Evolutionary conservation across 352 stramenopile species (phyloP), one percentile per base, ranked within the genome.

Genomic region (Pythium insidiosum): DNA sequence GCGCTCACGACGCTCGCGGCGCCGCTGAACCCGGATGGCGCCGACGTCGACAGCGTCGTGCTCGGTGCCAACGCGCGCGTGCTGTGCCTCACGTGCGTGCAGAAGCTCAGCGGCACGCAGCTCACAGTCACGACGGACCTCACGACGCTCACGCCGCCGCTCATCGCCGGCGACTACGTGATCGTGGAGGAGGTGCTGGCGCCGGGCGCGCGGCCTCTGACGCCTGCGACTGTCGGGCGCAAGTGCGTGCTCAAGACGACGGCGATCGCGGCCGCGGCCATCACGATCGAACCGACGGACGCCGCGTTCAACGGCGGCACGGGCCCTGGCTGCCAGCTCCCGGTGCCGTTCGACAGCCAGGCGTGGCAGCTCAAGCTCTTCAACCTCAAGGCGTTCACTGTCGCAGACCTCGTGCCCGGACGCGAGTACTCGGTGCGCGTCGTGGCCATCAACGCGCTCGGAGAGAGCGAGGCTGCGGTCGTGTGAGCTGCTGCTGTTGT

Each of bases 371-470:
- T 86, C 37, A 84, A 75, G 46, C 55, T 44, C 5, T 87, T 88
- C 39, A 81, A 86, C 20, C 41, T 89, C n/a, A 60, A 69, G 1
- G 70, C 72, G 0, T 55, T 84, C 38, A 68, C 51, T 18, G 71
- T 89, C 36, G 43, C 19, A 2, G 72, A 88, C 46, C 44, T 89
- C 21, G 58, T 79, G n/a, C 68, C 77, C 1, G 76, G 76, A n/a
- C 48, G 57, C 13, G 73, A 87, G 18, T 89, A 89, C 54, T 74
- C 71, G 1, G 69, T 87, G 30, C 69, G 71, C 5, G 73, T 84
- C 18, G 24, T 67, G 16, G 69, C 73, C 0, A 62, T 56, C 18
- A 66, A 73, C 20, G 38, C 45, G 0, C 34, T 62, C 0, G 73
- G 74, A 10, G 70, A 84, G 34, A 77, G 74, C 42, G 38, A 55